Evolutionary conservation across 106 monocot genomes (phyloP), one percentile per base, ranked within the genome.

Genomic region (Amphibolis antarctica): DNA sequence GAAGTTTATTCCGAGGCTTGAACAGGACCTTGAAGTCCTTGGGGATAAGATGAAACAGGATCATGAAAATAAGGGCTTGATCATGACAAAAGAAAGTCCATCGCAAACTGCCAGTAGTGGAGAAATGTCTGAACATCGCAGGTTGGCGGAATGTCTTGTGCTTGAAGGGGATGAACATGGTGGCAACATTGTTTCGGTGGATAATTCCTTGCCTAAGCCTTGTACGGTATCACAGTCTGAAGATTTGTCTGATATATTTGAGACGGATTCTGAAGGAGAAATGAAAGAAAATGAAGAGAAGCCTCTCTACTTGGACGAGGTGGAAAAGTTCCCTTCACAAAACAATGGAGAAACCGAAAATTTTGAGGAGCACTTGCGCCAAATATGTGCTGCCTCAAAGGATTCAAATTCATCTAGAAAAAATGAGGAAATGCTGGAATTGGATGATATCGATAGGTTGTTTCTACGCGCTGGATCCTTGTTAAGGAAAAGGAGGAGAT

Each of bases 221-320:
- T 51, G 26, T 24, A 43, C 50, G 12, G 26, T 74, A 44, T 91
- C 91, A 21, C 85, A 98, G 28, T 79, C 87, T 17, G 91, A 99
- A 74, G 75, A 75, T 69, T 76, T 99, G 23, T 99, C 98, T 0
- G 98, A 99, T 63, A 80, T 99, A 12, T 99, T 91, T 48, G 91
- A 88, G 63, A 85, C 87, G 20, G 96, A 86, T 63, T 85, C 82
- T 47, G 92, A 85, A 22, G 76, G 12, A 42, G 81, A 82, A 44
- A 46, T 3, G 5, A 29, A 74, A 47, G 86, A 69, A 15, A 61
- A 81, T 49, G 42, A 48, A 23, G 65, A 79, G 15, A 66, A 60
- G 12, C 85, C 85, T 60, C 76, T 91, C 10, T 99, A 85, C 78
- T 69, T 99, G 52, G 79, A 88, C 65, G 52, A 52, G 53, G n/a